Percentiles rank a stretch among this genome's conserved stretches.
Evolutionary conservation across 305 asterid genomes (phyloP).

Genomic region (Plantago lanceolata): DNA sequence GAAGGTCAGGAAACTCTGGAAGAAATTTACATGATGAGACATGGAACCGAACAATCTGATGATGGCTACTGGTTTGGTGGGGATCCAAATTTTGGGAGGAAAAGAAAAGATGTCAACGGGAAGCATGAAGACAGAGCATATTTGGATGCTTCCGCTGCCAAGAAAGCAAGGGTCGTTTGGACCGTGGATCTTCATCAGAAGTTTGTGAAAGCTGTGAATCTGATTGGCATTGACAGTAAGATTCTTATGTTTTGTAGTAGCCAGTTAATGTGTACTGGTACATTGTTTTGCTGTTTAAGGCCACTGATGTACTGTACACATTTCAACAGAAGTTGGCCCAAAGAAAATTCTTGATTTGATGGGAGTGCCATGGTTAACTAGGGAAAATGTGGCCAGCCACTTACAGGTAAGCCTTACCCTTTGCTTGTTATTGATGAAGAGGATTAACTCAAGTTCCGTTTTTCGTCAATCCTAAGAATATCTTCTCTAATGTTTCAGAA

Average conservation of each 20-base stretch:
- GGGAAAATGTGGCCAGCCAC: constrained; percentile 73
- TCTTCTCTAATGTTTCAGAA: constrained; percentile 39
- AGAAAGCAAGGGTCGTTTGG: constrained; percentile 73
- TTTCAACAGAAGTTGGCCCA: constrained; percentile 58
- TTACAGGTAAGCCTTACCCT: constrained; percentile 48
- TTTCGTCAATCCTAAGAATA: neutral
- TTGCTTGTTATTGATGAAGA: neutral
- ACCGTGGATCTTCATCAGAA: constrained; percentile 56
- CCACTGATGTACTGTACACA: neutral
- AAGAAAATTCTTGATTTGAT: constrained; percentile 67
- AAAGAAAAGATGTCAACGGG: constrained; percentile 41
- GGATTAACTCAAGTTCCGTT: neutral
- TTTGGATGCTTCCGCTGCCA: constrained; percentile 37
- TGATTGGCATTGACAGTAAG: constrained; percentile 57
- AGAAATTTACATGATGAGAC: constrained; percentile 32
- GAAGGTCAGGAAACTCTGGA: constrained; percentile 42
- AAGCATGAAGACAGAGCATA: constrained; percentile 34
- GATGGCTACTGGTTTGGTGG: constrained; percentile 32
- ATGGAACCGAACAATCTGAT: constrained; percentile 32
- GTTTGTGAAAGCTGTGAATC: constrained; percentile 59
- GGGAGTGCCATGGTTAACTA: constrained; percentile 59
- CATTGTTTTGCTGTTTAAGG: neutral
- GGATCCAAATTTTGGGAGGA: constrained; percentile 38
- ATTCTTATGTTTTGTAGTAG: neutral
- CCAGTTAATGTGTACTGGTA: neutral